Evolutionary conservation across 192 early-diverging fungal species (phyloP), one percentile per base, ranked within the genome.

Genomic region (Entomortierella parvispora): DNA sequence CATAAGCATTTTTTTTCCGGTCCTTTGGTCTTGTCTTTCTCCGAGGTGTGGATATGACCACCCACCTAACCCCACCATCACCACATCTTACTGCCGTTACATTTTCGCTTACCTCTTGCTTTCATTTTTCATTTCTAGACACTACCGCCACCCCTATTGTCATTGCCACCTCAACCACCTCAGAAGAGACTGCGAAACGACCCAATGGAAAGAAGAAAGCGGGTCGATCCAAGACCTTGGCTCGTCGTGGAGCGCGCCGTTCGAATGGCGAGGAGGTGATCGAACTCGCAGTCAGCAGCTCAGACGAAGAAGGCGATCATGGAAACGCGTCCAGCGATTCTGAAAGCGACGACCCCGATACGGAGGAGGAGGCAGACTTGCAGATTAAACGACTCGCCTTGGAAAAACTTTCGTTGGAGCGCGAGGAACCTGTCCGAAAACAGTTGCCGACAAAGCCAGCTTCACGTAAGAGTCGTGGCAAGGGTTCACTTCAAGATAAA

Each of bases 341-440:
- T 28, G 65, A 62, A 0, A 75, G 58, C n/a, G 71, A 68, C 32
- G 74, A 68, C 26, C 74, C 65, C 0, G 74, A 77, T 32, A 52
- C 74, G 23, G 74, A 77, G 23, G 74, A 77, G 29, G 74, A 77
- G 50, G 74, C 74, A 18, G 74, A 77, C 28, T 40, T 77, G 28
- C 74, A 68, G 55, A 55, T 77, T 46, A 77, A 77, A 34, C 56
- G 58, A 28, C 44, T 68, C 29, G 74, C 66, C 8, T 65, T 77
- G 18, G 74, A 77, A 33, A 77, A 77, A 49, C 47, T 77, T 8
- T 77, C 74, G 31, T 50, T 77, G 44, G 74, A 77, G 28, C 65
- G 65, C 43, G 63, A 66, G 47, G 72, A 58, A 22, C 33, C 54
- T 22, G 74, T 61, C 42, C 51, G n/a, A 10, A 18, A 51, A 7